phyloP scores from a whole-genome alignment of 371 early-diverging fungal species.

The Cladochytrium tenue region DNA sequence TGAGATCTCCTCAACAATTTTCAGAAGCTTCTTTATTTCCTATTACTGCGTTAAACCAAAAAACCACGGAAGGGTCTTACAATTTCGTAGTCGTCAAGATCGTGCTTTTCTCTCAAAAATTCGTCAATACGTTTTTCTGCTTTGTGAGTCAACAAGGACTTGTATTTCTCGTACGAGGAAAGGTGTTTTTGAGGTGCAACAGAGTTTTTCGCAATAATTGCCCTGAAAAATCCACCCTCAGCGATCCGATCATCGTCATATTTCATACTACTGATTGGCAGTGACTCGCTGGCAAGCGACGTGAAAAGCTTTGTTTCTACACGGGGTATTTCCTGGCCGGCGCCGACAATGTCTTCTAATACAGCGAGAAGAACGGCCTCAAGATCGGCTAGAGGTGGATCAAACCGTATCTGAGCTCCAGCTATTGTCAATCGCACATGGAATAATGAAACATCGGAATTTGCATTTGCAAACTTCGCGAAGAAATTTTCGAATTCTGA shows the following conservation, averaged over 20 bases:
- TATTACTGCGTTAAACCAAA: conserved; percentile 13
- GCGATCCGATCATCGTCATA: conserved; percentile 53
- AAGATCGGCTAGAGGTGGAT: conserved; percentile 54
- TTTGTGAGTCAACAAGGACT: conserved; percentile 53
- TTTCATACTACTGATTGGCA: conserved; percentile 43
- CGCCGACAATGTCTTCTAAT: conserved; percentile 50
- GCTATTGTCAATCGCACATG: conserved; percentile 42
- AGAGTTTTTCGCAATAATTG: conserved; percentile 50
- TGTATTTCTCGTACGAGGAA: conserved; percentile 57
- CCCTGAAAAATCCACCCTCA: conserved; percentile 46
- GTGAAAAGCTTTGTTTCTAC: conserved; percentile 61
- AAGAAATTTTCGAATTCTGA: conserved; percentile 51
- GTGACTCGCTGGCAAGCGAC: conserved; percentile 34
- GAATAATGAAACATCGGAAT: conserved; percentile 45
- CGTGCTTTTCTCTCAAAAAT: conserved; percentile 59
- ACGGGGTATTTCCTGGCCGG: conserved; percentile 49
- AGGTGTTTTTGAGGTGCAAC: conserved; percentile 56
- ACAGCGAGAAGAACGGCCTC: conserved; percentile 44
- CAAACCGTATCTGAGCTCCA: conserved; percentile 55
- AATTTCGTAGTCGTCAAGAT: conserved; percentile 54
- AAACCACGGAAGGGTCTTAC: conserved; percentile 20
- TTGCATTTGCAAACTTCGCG: conserved; percentile 33
- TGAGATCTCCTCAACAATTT: conserved; percentile 48
- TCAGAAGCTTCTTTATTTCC: conserved; percentile 58
- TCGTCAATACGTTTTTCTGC: conserved; percentile 62